Conservation (phyloP, 192 early-diverging fungal genomes). For the Nowakowskiella sp. region DNA sequence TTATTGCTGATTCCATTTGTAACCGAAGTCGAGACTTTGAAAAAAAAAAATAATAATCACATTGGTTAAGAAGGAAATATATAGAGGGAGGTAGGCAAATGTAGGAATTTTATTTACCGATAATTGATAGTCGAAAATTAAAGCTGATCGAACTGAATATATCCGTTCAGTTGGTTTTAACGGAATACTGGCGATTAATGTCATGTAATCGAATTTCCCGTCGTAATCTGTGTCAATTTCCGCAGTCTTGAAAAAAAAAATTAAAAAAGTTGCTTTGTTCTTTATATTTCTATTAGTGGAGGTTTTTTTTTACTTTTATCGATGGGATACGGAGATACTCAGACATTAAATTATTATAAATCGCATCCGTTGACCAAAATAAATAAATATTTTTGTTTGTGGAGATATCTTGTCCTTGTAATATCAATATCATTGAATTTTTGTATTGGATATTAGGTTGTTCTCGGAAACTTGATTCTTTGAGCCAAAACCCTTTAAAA, state of each 20-base stretch:
- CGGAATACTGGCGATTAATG: conserved; percentile 17
- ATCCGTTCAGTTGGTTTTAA: conserved; percentile 15
- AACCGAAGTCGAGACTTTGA: conserved; percentile 14
- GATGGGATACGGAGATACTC: conserved; percentile 8
- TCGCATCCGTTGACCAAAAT: conserved; percentile 20
- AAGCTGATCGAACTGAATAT: conserved; percentile 14
- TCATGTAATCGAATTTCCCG: conserved; percentile 25
- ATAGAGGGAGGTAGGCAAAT: background rate
- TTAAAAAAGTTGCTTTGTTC: conserved; percentile 3
- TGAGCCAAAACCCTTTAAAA: conserved; percentile 39
- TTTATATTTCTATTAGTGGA: background rate
- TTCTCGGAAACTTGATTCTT: conserved; percentile 19
- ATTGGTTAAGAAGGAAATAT: no score
- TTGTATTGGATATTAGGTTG: conserved; percentile 29
- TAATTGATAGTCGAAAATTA: conserved; percentile 24
- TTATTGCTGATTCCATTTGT: conserved; percentile 22
- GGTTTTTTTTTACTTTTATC: conserved; percentile 11
- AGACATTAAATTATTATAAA: conserved; percentile 16
- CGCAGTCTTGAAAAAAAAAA: conserved; percentile 10
- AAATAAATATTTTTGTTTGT: background rate
- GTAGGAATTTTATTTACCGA: conserved; percentile 4
- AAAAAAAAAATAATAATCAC: no score
- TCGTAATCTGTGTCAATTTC: conserved; percentile 30
- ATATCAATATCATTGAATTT: conserved; percentile 12
- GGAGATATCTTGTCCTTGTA: conserved; percentile 15